Evolutionary conservation across 345 rosid genomes (phyloP), one percentile per base, ranked within the genome.

Genomic region (Acer campestre): DNA sequence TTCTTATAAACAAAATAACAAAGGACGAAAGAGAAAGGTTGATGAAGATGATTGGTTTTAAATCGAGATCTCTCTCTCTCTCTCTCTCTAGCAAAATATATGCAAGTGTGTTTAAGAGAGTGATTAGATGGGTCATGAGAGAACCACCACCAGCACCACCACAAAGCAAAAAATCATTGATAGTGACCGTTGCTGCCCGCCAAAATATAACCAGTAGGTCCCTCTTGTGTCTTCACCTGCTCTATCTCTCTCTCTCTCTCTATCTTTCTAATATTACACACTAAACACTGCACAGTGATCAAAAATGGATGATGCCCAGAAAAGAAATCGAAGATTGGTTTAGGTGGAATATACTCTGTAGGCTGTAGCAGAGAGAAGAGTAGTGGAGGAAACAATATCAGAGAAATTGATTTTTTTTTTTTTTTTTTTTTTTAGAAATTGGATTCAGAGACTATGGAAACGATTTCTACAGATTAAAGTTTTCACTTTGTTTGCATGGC

Each of bases 131-230:
- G 85, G 90, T 55, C 80, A 84, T 87, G 82, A 85, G 84, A 86
- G 87, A 86, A 80, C 76, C 73, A 82, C 81, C 74, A 83, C 40
- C 82, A 86, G 85, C 89, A 84, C 31, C 31, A 29, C 38, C 80
- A 87, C 83, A 65, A 80, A 77, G 80, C 77, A 58, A 27, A 81
- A 83, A 83, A 93, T 91, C 86, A 90, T 93, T 93, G 91, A 91
- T 69, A 83, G 87, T 71, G 97, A 93, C 91, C 83, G 90, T 88
- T 88, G 82, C 74, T 89, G 94, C 87, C 86, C 82, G 90, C 94
- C 90, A 90, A 86, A 90, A 80, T 77, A 88, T 75, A 84, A 91
- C 88, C 92, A 82, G 89, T 91, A 88, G 94, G 95, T 64, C 90
- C 94, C 90, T 70, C 89, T 78, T 68, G 83, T 79, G 82, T 80